Conservation (phyloP, 176 grass and related monocot species). For the Ensete glaucum region DNA sequence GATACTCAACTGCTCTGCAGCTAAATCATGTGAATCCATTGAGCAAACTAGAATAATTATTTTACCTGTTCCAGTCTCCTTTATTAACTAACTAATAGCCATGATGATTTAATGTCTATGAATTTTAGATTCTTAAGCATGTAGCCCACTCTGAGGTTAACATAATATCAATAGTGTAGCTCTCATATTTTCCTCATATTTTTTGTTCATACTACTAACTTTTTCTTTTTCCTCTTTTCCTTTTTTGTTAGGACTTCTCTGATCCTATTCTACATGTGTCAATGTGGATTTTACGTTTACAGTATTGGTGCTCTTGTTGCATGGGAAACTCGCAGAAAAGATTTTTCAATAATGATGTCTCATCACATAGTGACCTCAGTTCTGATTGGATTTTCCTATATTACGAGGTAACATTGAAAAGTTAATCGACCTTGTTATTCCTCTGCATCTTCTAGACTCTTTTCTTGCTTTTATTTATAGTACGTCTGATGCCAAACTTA, state of each 20-base stretch:
- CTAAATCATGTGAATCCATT: background rate
- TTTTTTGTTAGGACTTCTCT: constrained; percentile 39
- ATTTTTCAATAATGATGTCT: constrained; percentile 98
- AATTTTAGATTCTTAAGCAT: background rate
- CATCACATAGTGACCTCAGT: constrained; percentile 92
- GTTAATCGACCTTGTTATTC: constrained; percentile 19
- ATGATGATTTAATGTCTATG: too few relatives aligned
- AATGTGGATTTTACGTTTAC: constrained; percentile 97
- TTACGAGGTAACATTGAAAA: constrained; percentile 57
- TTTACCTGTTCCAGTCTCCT: background rate
- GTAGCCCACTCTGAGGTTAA: background rate
- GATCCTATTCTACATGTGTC: constrained; percentile 95
- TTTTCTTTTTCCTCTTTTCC: background rate
- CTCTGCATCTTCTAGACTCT: constrained; percentile 10
- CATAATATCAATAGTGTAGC: background rate
- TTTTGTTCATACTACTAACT: constrained; percentile 22
- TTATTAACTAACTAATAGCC: background rate
- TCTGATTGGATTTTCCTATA: constrained; percentile 79
- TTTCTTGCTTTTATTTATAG: background rate
- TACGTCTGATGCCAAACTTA: too few relatives aligned
- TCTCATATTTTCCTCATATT: background rate
- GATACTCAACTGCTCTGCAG: background rate
- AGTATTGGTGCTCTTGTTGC: constrained; percentile 90
- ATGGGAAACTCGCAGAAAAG: constrained; percentile 99
- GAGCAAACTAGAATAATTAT: background rate